These are phyloP conservation scores for Colletotrichum australisinense DNA, from an alignment of 2,329 filamentous ascomycete genomes.

Conservation along the genomic window DNA sequence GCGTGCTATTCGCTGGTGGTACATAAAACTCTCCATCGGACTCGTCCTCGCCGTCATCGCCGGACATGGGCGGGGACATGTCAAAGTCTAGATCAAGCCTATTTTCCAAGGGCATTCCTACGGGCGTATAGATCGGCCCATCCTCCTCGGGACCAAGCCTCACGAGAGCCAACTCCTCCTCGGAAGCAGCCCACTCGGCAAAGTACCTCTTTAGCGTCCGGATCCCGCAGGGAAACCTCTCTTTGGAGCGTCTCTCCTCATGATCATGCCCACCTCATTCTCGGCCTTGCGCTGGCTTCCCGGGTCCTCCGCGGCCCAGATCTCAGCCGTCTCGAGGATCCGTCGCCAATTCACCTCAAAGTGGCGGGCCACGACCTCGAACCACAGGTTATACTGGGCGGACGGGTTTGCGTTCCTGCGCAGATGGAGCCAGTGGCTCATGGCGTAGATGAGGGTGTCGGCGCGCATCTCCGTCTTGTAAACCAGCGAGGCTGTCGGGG, in stretches of 20 bases:
- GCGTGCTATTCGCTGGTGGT: no score
- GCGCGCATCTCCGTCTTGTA: constrained; percentile 46
- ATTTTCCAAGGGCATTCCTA: no score
- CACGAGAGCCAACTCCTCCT: not conserved
- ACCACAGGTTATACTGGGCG: not conserved
- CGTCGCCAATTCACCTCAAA: constrained; percentile 3
- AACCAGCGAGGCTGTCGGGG: constrained; percentile 36
- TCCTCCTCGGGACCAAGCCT: not conserved
- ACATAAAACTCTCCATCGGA: no score
- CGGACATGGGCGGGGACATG: not conserved
- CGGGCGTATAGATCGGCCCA: no score
- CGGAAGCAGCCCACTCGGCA: not conserved
- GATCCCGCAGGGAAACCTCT: not conserved
- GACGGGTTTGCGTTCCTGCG: not conserved
- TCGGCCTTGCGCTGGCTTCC: not conserved
- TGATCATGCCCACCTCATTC: not conserved
- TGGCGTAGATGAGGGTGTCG: constrained; percentile 44
- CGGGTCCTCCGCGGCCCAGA: not conserved
- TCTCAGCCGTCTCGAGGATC: not conserved
- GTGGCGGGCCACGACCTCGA: constrained; percentile 10
- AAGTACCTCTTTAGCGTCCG: not conserved
- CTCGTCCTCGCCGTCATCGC: no score
- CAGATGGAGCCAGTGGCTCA: constrained; percentile 41
- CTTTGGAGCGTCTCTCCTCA: not conserved
- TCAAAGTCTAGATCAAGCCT: not conserved